Percentiles rank a stretch among this genome's conserved stretches.
Evolutionary conservation across 2,329 filamentous ascomycete species (phyloP).

Genomic region (Colletotrichum acutatum): DNA sequence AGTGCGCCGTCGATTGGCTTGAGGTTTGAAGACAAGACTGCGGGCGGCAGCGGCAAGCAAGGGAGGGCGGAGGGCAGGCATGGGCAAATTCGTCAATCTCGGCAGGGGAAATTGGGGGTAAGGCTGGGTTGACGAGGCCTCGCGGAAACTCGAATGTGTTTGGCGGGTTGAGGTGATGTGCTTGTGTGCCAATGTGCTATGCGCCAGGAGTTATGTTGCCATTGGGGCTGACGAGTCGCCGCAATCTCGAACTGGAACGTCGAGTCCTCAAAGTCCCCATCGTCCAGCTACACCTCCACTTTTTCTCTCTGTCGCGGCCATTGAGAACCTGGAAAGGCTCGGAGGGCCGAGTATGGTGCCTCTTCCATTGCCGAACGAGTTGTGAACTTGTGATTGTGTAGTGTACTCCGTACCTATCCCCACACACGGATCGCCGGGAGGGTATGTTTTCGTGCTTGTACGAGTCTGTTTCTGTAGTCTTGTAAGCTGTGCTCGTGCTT

Average conservation of each 20-base stretch:
- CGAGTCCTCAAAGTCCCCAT: not conserved
- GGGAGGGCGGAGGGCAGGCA: conserved; percentile 3
- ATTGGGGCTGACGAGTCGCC: not conserved
- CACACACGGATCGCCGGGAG: not conserved
- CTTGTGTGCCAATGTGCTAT: not conserved
- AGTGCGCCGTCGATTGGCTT: not conserved
- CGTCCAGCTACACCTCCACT: not conserved
- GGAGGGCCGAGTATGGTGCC: not conserved
- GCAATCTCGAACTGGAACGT: not conserved
- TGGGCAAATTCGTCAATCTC: conserved; percentile 27
- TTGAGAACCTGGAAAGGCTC: not conserved
- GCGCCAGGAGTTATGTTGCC: not conserved
- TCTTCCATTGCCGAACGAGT: not conserved
- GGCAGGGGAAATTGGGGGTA: conserved; percentile 27
- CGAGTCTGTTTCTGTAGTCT: not conserved
- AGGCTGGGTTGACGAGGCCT: not conserved
- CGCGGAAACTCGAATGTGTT: not conserved
- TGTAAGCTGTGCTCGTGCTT: not conserved
- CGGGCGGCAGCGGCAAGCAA: conserved; percentile 1
- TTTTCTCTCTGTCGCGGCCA: not conserved
- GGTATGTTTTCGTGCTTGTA: not conserved
- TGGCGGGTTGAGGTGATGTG: not conserved
- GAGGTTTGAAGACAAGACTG: not conserved
- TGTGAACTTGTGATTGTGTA: not conserved
- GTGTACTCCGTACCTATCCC: not conserved